Evolutionary conservation across 2,329 filamentous ascomycete species (phyloP), one percentile per base, ranked within the genome.

Genomic region (Penicillium sclerotiorum): DNA sequence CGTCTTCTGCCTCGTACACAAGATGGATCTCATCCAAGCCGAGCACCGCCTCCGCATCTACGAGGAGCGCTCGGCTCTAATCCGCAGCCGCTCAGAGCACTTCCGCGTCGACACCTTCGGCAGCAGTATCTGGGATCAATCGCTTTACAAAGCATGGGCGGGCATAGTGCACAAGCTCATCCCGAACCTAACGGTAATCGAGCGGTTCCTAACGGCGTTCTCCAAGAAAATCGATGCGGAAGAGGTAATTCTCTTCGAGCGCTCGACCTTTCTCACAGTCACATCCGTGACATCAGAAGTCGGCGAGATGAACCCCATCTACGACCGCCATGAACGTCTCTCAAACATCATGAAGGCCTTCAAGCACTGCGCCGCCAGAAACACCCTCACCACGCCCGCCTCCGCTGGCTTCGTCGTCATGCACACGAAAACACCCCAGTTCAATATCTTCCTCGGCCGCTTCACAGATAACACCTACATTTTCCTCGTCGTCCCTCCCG

Each of bases 261-360:
- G 94, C 48, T 95, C 92, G 3, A 96, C 92, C 0, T 99, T 96
- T 73, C 82, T 99, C 0, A 95, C 93, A 45, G 92, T 99, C n/a
- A 95, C 91, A 0, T 90, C 88, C 50, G 94, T 95, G 75, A 89
- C 89, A 5, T 87, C 89, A 1, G 80, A 83, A 15, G 80, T 87
- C 54, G 91, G 91, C 37, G 79, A 81, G 28, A 74, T 83, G 43
- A 99, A 99, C 69, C 93, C 94, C 1, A 95, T 90, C 55, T 87
- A 88, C 43, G 94, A 99, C 73, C 88, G 94, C 2, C 91, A 96
- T 63, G 94, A 99, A 78, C 88, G 89, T 60, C 89, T 99, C 66
- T 94, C 88, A 55, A 97, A 96, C 71, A 96, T 99, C 66, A 88
- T 99, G 74, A 99, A 99, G 76, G 92, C 93, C 51, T 96, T 97